phyloP scores from a whole-genome alignment of 2,329 filamentous ascomycete species.

The Neofusicoccum ribis region DNA sequence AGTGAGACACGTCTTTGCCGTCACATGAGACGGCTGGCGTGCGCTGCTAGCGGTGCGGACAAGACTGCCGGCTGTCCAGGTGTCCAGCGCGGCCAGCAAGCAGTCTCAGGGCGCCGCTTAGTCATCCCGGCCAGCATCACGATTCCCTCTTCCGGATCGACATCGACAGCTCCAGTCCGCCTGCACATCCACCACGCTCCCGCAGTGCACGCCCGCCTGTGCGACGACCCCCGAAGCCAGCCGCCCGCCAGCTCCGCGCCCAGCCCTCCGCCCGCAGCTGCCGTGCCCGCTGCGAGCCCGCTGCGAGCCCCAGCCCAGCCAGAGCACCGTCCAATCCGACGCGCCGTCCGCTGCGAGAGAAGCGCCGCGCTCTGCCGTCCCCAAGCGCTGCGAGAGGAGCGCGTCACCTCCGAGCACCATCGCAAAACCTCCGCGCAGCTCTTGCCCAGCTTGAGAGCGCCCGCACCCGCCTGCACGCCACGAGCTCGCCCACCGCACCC shows the following conservation, averaged over 20 bases:
- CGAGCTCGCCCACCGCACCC: neutral
- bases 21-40: neutral
- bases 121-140: constrained; percentile 17
- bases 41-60: neutral
- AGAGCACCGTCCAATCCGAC: constrained; percentile 6
- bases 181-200: constrained; percentile 6
- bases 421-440: constrained; percentile 11
- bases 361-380: constrained; percentile 5
- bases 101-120: constrained; percentile 1
- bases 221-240: neutral
- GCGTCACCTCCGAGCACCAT: neutral
- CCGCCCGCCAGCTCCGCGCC: constrained; percentile 1
- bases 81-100: neutral
- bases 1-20: neutral
- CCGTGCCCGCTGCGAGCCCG: neutral
- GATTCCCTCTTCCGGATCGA: constrained; percentile 19
- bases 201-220: constrained; percentile 9
- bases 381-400: neutral
- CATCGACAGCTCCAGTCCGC: constrained; percentile 11
- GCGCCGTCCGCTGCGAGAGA: constrained; percentile 6
- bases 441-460: neutral
- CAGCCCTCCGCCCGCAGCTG: neutral
- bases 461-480: neutral
- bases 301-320: neutral
- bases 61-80: neutral